Evolutionary conservation across 108 stramenopile species (phyloP).

Genomic region (Nannochloropsis gaditana): DNA sequence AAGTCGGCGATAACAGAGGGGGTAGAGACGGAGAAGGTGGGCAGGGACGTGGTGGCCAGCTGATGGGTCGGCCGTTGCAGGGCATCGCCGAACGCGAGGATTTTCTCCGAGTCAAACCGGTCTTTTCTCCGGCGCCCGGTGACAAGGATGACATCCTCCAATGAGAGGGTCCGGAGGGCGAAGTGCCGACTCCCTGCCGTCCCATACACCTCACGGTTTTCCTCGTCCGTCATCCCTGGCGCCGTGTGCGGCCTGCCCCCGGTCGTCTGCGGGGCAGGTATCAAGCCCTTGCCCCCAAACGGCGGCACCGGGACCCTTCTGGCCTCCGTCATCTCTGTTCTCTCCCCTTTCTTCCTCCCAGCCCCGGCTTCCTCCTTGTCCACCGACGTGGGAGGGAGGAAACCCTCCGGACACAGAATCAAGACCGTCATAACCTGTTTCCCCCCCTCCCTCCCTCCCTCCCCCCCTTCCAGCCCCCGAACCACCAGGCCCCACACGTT

Average conservation of each 20-base stretch:
- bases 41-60: background rate
- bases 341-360: background rate
- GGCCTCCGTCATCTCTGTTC: background rate
- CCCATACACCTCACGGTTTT: background rate
- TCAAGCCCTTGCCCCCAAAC: background rate
- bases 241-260: background rate
- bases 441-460: background rate
- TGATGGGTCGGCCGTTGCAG: background rate
- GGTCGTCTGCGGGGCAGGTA: background rate
- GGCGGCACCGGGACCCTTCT: background rate
- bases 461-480: background rate
- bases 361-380: background rate
- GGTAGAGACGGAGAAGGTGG: background rate
- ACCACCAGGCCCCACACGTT: background rate
- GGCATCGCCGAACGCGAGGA: background rate
- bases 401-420: conserved; percentile 41
- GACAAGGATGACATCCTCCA: background rate
- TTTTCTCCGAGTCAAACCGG: background rate
- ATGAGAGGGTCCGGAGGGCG: background rate
- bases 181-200: background rate
- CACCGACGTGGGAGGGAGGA: conserved; percentile 19
- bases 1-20: background rate
- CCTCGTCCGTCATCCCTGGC: background rate
- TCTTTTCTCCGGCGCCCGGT: background rate
- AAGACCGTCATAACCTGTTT: conserved; percentile 25